These are phyloP conservation scores for Neocatenulostroma microsporum DNA, from an alignment of 2,329 filamentous ascomycete genomes.

Conservation along the genomic window DNA sequence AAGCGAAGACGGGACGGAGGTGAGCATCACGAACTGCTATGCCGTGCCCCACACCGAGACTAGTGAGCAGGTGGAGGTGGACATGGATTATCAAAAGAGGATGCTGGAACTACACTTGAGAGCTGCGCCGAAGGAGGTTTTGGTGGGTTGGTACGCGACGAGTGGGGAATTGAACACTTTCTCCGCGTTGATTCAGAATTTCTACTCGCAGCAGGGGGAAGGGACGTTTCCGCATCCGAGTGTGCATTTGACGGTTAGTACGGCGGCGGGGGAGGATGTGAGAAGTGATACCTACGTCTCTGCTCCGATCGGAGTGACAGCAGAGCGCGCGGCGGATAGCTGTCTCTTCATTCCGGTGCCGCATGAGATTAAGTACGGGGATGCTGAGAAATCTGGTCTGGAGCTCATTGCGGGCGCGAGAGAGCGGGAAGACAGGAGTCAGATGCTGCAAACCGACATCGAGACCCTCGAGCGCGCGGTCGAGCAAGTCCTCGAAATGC, in stretches of 20 bases:
- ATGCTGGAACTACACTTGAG: constrained; percentile 94
- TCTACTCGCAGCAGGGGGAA: constrained; percentile 94
- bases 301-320: constrained; percentile 86
- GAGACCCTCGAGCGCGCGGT: constrained; percentile 79
- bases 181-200: constrained; percentile 97
- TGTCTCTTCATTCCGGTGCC: constrained; percentile 97
- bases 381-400: constrained; percentile 66
- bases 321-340: constrained; percentile 89
- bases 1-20: constrained; percentile 93
- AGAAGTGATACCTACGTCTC: constrained; percentile 92
- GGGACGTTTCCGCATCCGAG: constrained; percentile 97
- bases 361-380: constrained; percentile 84
- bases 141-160: constrained; percentile 98
- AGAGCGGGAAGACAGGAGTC: constrained; percentile 65
- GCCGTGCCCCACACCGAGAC: constrained; percentile 98
- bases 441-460: constrained; percentile 74
- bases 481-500: constrained; percentile 78
- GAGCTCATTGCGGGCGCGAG: constrained; percentile 79
- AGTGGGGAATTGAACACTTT: constrained; percentile 96
- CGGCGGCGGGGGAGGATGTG: constrained; percentile 78
- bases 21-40: constrained; percentile 93
- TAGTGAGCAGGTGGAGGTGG: constrained; percentile 96
- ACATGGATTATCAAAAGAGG: constrained; percentile 99
- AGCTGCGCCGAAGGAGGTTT: constrained; percentile 84
- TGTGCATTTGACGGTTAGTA: constrained; percentile 90